Evolutionary conservation across 176 grass and related monocot genomes (phyloP), one percentile per base, ranked within the genome.

Genomic region (Eleusine indica): DNA sequence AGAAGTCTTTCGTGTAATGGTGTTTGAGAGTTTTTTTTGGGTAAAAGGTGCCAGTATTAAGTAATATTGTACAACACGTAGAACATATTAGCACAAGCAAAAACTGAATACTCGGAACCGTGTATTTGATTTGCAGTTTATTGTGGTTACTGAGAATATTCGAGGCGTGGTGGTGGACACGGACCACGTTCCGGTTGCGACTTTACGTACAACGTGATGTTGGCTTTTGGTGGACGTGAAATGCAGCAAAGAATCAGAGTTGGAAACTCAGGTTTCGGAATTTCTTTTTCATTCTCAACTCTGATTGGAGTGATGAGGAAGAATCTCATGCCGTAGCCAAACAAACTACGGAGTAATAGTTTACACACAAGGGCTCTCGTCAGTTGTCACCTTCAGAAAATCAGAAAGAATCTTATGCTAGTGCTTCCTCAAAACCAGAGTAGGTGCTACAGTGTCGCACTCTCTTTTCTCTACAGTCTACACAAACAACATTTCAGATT

Each of bases 361-460:
- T 35, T 35, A 35, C 32, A 35, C 4, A 56, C 2, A 19, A 35
- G 14, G 35, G 39, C 6, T 4, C 37, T 60, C 21, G 73, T 75
- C 74, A 58, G 61, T 64, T 12, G 25, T 25, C 58, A 61, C 35
- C 53, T 60, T 76, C 74, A 76, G 9, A 16, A 16, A 4, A 61
- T 43, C 21, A 14, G 53, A 41, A 7, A 76, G 53, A 76, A 76
- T 76, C 53, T 75, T 51, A 19, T 52, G 73, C 37, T 71, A 71
- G 49, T 52, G 49, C 19, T 41, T 46, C 40, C 69, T 46, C 2
- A 46, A 71, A 70, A 70, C 41, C 22, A 42, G 16, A 39, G 14
- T n/a, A 21, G 18, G 53, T 58, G 54, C 32, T 40, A 39, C 37
- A 47, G 44, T 47, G 9, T 10, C 11, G 44, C 8, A 10, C n/a